Evolutionary conservation across 495 filamentous ascomycete species (phyloP).

Genomic region (Darksidea phi): DNA sequence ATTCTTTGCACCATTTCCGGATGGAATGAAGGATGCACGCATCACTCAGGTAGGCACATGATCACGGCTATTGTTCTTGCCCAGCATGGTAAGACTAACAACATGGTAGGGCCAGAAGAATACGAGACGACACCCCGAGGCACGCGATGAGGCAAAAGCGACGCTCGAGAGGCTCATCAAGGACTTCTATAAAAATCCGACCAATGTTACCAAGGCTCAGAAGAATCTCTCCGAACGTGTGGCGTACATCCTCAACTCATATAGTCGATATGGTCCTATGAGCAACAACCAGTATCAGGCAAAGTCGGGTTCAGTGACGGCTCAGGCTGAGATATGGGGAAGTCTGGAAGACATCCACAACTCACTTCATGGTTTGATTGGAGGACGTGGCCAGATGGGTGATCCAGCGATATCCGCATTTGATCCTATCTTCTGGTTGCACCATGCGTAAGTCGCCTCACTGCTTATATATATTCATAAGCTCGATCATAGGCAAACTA

Average conservation of each 20-base stretch:
- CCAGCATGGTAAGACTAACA: too few species aligned
- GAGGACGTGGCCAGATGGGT: background rate
- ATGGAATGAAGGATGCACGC: background rate
- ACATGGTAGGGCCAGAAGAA: too few species aligned
- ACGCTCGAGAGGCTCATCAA: too few species aligned
- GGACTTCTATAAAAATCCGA: too few species aligned
- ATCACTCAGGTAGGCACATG: background rate
- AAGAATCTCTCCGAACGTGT: background rate
- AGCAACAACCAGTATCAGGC: background rate
- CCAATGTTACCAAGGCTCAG: background rate
- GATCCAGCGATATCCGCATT: background rate
- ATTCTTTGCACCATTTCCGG: background rate
- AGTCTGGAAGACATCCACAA: background rate
- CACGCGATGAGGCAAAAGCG: too few species aligned
- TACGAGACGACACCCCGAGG: too few species aligned
- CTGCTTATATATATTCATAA: background rate
- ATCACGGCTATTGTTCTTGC: too few species aligned
- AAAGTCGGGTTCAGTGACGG: background rate
- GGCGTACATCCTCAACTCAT: background rate
- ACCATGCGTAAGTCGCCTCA: background rate
- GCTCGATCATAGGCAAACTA: background rate
- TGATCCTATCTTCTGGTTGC: slow-evolving; percentile 1
- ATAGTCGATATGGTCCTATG: background rate
- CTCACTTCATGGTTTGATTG: background rate
- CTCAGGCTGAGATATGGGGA: background rate